phyloP scores from a whole-genome alignment of 257 asterid genomes.

The Fraxinus americana region DNA sequence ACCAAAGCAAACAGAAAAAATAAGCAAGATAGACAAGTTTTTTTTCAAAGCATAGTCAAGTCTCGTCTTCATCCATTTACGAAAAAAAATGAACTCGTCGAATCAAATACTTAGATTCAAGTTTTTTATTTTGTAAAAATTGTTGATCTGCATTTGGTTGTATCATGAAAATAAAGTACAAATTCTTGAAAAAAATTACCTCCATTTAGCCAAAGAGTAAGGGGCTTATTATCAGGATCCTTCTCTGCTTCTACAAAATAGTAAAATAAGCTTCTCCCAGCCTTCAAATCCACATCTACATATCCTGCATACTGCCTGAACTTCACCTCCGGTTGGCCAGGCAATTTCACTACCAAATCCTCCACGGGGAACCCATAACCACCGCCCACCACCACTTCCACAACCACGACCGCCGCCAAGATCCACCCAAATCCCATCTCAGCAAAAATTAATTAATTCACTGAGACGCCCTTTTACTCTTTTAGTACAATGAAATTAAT shows the following conservation, averaged over 20 bases:
- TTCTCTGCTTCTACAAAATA: slow-evolving; percentile 88
- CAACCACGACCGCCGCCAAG: slow-evolving; percentile 32
- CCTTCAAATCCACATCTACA: slow-evolving; percentile 75
- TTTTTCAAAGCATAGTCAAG: no score
- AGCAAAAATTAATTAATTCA: neutral
- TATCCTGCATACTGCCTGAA: slow-evolving; percentile 91
- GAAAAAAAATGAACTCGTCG: no score
- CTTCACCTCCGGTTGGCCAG: slow-evolving; percentile 82
- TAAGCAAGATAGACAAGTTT: no score
- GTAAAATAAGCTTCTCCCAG: slow-evolving; percentile 88
- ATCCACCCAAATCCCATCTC: slow-evolving; percentile 32
- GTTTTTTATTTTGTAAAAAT: neutral
- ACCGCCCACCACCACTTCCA: slow-evolving; percentile 42
- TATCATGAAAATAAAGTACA: slow-evolving; percentile 11
- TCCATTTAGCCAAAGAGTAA: slow-evolving; percentile 97
- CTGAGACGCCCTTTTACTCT: slow-evolving; percentile 26
- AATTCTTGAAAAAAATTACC: slow-evolving; percentile 41
- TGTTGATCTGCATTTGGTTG: neutral
- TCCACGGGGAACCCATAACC: slow-evolving; percentile 66
- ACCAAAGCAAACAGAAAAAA: no score
- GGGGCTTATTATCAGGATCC: slow-evolving; percentile 71
- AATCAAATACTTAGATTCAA: neutral
- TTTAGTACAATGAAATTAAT: slow-evolving; percentile 14
- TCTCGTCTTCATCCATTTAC: no score
- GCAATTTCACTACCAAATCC: slow-evolving; percentile 72